Evolutionary conservation across 2,329 filamentous ascomycete genomes (phyloP), one percentile per base, ranked within the genome.

Genomic region (Ustulina deusta): DNA sequence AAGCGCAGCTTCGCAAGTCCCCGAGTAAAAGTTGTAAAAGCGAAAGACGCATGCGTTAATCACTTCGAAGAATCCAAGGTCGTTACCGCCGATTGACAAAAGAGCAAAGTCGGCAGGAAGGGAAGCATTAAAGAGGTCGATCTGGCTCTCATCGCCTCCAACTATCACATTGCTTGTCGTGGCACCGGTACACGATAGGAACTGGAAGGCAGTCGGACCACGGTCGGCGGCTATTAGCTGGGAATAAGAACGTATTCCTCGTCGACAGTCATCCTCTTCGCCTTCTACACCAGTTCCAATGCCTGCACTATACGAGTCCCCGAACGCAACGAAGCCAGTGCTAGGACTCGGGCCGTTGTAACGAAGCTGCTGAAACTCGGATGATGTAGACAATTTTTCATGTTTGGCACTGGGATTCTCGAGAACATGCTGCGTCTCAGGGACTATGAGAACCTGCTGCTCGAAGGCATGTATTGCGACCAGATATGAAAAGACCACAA

Each of bases 31-130:
- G 71, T 80, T 81, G 72, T 85, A 84, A 72, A 84, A 84, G 36
- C 82, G 79, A 69, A 85, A 84, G 17, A 85, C 80, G 71, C 83
- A 85, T 27, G 82, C 82, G 71, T 85, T 84, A 74, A 85, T 83
- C 22, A 85, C 81, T 42, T 82, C 80, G 69, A 83, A 85, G 76
- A 84, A 85, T 69, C 82, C 83, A 9, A 85, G 78, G 69, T 85
- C 83, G 73, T 84, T 85, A 17, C 83, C 83, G 54, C 82, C 83
- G 36, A 84, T 77, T n/a, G 82, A 84, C 6, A 85, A 75, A 0
- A 83, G 78, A 2, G 82, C 82, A 67, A 84, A 83, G 71, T 83
- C 81, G 25, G 76, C 72, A 1, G 78, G 79, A 0, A 74, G 68
- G 9, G 80, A 78, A 4, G 74, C 74, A 72, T 83, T 80, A 72